Evolutionary conservation across 148 eudicot species (phyloP).

Genomic region (Rhododendron henanense): DNA sequence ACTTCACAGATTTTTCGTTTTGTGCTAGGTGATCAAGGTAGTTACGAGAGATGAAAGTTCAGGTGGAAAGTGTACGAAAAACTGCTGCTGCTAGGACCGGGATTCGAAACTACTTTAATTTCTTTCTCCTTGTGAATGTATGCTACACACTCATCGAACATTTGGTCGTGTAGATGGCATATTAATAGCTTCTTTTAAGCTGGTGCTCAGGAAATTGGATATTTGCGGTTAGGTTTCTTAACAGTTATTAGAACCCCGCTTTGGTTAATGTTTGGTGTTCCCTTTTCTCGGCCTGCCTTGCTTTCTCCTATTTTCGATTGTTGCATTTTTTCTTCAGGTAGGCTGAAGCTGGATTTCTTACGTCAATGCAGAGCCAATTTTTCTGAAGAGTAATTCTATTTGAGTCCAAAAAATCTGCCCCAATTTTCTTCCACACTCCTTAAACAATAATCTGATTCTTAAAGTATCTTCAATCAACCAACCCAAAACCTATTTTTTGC

Average conservation of each 20-base stretch:
- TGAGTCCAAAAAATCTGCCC: not conserved
- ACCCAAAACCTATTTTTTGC: not conserved
- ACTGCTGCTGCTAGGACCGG: not conserved
- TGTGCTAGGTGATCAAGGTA: conserved; percentile 2
- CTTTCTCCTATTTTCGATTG: not conserved
- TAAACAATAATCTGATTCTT: not conserved
- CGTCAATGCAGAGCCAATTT: not conserved
- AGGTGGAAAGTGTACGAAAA: not conserved
- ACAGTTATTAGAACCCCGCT: not conserved
- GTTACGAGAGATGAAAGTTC: not conserved
- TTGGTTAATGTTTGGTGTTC: not conserved
- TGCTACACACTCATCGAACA: not conserved
- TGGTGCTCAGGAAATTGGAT: not conserved
- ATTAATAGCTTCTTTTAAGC: not conserved
- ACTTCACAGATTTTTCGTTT: not conserved
- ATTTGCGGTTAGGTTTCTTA: not conserved
- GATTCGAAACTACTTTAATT: not conserved
- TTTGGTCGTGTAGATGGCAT: not conserved
- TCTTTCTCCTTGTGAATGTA: not conserved
- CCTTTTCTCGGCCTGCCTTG: not conserved
- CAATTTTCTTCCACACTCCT: not conserved
- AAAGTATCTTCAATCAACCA: not conserved
- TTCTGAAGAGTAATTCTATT: not conserved
- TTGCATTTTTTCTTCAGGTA: not conserved
- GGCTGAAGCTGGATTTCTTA: not conserved